Evolutionary conservation across 768 basidiomycete genomes (phyloP), one percentile per base, ranked within the genome.

Genomic region (Hericium erinaceus): DNA sequence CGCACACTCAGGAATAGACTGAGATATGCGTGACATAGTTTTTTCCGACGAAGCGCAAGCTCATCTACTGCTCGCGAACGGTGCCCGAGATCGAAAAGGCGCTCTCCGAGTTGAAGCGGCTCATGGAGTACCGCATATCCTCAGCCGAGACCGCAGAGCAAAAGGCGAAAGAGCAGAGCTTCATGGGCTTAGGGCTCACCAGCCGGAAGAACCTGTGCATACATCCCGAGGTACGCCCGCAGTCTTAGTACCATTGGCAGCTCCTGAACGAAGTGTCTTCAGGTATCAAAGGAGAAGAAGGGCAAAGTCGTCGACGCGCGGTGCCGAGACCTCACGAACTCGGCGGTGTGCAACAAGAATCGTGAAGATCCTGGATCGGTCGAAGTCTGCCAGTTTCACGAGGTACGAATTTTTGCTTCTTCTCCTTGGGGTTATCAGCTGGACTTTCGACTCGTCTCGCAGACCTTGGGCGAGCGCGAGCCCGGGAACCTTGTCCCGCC

Each of bases 31-130:
- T 7, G 13, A 10, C 2, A 16, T 69, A 97, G 93, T 95, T 92
- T 73, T 90, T 93, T 70, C 90, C 93, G 20, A 88, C 87, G 7
- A 85, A 86, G 60, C 81, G 97, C 60, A 98, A 98, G 70, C 84
- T 99, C 58, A 87, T 99, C 60, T 99, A 99, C 71, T 99, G 97
- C 71, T 98, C 97, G 10, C 94, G 97, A 65, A 99, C 97, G 10
- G 97, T 99, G 9, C 97, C 97, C 3, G 97, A 99, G 74, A 99
- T 99, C 62, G 97, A 99, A 71, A 99, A 99, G 69, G 97, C 95
- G 0, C 76, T 99, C 58, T 84, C 94, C 3, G 97, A 99, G 72
- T 73, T 99, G 68, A 97, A 98, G 69, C 77, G 95, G 52, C 74
- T 99, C 20, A 91, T 99, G 83, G 83, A 82, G 24, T 98, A 98